Conservation (phyloP, 192 early-diverging fungal species). For the Podila minutissima region DNA sequence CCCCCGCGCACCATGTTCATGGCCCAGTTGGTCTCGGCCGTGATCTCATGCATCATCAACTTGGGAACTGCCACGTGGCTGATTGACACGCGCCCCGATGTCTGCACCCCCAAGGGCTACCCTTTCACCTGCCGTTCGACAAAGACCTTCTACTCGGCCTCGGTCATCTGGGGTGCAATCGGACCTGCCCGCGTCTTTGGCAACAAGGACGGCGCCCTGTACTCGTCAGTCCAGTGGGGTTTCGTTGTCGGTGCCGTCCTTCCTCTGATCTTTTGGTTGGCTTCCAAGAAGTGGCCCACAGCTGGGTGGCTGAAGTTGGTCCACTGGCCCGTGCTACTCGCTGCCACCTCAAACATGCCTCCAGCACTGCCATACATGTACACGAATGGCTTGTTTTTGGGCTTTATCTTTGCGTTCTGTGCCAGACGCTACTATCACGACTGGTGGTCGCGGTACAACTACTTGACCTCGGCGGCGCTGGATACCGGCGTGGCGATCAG, state of each 20-base stretch:
- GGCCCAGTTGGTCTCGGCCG: no score
- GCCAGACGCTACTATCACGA: conserved; percentile 51
- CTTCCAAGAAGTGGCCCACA: conserved; percentile 57
- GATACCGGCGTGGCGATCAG: conserved; percentile 63
- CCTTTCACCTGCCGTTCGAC: conserved; percentile 56
- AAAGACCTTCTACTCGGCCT: conserved; percentile 66
- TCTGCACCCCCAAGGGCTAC: conserved; percentile 49
- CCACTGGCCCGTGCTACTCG: conserved; percentile 61
- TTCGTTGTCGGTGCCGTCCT: conserved; percentile 60
- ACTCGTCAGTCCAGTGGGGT: conserved; percentile 37
- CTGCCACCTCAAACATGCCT: conserved; percentile 56
- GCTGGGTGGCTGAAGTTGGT: conserved; percentile 49
- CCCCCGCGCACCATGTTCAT: no score
- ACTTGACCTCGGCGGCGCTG: conserved; percentile 67
- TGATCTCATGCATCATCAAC: conserved; percentile 56
- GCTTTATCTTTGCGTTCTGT: conserved; percentile 59
- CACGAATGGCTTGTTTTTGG: conserved; percentile 49
- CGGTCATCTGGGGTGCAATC: conserved; percentile 76
- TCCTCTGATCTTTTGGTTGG: conserved; percentile 60
- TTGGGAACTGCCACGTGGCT: conserved; percentile 50
- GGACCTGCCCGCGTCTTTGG: conserved; percentile 69
- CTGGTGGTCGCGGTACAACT: conserved; percentile 72
- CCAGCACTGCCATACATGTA: conserved; percentile 57
- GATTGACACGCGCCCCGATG: conserved; percentile 42
- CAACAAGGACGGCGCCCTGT: conserved; percentile 29